These are phyloP conservation scores for Hymenoscyphus fraxineus DNA, from an alignment of 2,329 filamentous ascomycete species.

Conservation along the genomic window DNA sequence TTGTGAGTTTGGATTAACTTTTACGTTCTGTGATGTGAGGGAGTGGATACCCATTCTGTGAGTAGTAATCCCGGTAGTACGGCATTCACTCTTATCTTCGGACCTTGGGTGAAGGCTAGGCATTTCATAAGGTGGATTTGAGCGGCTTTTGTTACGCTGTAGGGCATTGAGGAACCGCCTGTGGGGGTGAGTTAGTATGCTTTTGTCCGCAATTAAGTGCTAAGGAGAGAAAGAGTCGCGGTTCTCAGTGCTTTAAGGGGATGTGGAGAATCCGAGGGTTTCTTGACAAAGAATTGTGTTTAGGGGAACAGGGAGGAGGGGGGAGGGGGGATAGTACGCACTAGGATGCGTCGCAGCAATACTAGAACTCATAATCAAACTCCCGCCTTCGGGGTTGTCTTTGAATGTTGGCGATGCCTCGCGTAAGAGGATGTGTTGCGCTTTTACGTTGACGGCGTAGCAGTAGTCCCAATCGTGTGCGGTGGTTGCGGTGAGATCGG, in stretches of 20 bases:
- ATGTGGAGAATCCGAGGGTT: not conserved
- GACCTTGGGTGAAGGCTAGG: constrained; percentile 50
- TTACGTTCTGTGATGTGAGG: no score
- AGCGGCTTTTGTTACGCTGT: constrained; percentile 74
- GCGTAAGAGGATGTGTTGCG: constrained; percentile 57
- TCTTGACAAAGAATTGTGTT: not conserved
- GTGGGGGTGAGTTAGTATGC: constrained; percentile 24
- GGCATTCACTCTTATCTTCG: constrained; percentile 55
- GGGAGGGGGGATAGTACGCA: constrained; percentile 44
- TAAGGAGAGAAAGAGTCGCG: no score
- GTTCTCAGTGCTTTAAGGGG: no score
- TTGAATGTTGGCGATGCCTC: constrained; percentile 37
- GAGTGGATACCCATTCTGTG: constrained; percentile 36
- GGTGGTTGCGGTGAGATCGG: constrained; percentile 24
- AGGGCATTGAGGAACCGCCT: constrained; percentile 40
- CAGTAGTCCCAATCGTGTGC: constrained; percentile 52
- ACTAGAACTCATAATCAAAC: constrained; percentile 57
- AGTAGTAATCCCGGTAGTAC: constrained; percentile 52
- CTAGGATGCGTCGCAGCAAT: constrained; percentile 62
- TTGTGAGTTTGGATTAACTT: no score
- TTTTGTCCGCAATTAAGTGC: no score
- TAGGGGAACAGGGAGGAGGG: no score
- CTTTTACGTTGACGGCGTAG: constrained; percentile 61
- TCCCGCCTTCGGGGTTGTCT: constrained; percentile 47
- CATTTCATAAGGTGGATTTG: constrained; percentile 58